These are phyloP conservation scores for Cordyceps militaris DNA, from an alignment of 2,329 filamentous ascomycete genomes.

Conservation along the genomic window DNA sequence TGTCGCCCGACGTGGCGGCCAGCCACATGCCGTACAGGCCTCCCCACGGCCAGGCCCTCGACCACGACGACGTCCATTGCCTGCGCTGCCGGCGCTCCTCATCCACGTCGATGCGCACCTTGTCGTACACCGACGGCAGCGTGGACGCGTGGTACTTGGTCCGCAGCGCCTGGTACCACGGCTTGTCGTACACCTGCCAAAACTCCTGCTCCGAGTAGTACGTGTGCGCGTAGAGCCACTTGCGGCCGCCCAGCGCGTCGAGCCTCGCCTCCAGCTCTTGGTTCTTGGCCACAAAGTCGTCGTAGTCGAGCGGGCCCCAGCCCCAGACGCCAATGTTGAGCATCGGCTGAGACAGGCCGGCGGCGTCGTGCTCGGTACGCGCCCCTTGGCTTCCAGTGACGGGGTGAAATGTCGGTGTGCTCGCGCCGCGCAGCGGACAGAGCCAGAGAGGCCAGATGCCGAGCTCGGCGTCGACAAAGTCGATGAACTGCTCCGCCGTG, in stretches of 20 bases:
- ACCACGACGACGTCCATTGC: neutral
- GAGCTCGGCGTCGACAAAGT: conserved; percentile 22
- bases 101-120: conserved; percentile 45
- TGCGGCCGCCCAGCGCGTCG: conserved; percentile 59
- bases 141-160: conserved; percentile 49
- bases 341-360: conserved; percentile 27
- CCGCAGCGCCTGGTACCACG: conserved; percentile 53
- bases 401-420: neutral
- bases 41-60: conserved; percentile 18
- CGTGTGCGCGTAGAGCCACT: conserved; percentile 75
- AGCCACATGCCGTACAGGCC: conserved; percentile 20
- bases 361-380: neutral
- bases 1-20: conserved; percentile 16
- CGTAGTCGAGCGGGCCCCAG: conserved; percentile 47
- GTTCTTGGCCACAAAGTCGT: conserved; percentile 56
- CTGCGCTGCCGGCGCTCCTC: neutral
- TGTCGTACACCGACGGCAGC: conserved; percentile 59
- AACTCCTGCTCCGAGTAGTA: conserved; percentile 65
- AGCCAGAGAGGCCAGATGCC: conserved; percentile 25
- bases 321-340: conserved; percentile 66
- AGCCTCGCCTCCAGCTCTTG: conserved; percentile 59
- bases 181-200: conserved; percentile 51
- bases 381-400: neutral
- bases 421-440: conserved; percentile 17
- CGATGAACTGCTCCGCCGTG: conserved; percentile 28